Evolutionary conservation across 345 rosid species (phyloP).

Genomic region (Populus euphratica): DNA sequence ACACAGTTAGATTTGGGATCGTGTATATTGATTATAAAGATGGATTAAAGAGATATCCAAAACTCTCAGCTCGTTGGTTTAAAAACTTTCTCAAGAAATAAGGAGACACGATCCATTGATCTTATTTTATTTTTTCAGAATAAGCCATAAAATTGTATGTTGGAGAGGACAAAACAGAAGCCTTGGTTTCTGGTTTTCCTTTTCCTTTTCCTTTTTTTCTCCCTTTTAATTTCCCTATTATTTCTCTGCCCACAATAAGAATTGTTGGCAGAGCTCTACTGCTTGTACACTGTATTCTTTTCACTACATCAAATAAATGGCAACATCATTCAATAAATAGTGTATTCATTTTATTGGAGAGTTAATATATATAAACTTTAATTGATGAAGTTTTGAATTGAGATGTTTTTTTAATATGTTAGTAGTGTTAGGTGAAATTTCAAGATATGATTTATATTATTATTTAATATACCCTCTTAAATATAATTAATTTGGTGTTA

Average conservation of each 20-base stretch:
- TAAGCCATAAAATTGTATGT: background rate
- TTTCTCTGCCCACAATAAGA: background rate
- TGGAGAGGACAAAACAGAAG: no score
- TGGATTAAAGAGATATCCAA: constrained; percentile 25
- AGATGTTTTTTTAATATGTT: no score
- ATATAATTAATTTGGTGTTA: no score
- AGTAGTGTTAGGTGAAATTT: no score
- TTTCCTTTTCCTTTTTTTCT: no score
- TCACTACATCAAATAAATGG: background rate
- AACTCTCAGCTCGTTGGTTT: constrained; percentile 23
- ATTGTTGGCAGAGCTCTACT: background rate
- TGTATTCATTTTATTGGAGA: no score
- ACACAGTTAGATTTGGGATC: constrained; percentile 22
- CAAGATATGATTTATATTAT: no score
- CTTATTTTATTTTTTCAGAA: background rate
- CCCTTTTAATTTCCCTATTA: no score
- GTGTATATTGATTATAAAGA: constrained; percentile 15
- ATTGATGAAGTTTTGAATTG: no score
- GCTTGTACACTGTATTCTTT: background rate
- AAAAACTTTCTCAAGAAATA: constrained; percentile 2
- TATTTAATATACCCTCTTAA: no score
- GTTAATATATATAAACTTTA: no score
- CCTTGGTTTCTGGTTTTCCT: no score
- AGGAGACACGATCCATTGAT: background rate
- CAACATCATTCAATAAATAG: background rate